phyloP scores from a whole-genome alignment of 2,329 filamentous ascomycete species.

The Ophiostoma australiae region DNA sequence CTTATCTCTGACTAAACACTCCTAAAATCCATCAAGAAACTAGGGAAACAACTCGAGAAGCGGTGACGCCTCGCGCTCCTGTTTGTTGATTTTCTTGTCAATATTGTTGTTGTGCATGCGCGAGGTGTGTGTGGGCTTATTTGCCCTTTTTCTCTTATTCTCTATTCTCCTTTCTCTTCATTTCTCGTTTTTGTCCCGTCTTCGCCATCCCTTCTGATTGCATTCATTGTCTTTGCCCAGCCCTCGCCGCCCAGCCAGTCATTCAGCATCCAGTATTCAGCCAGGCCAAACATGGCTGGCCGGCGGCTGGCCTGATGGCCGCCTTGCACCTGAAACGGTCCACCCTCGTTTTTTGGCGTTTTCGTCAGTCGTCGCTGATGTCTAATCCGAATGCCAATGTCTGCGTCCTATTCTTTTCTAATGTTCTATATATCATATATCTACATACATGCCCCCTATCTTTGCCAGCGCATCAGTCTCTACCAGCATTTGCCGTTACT shows the following conservation, averaged over 20 bases:
- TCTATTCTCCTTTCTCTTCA: neutral
- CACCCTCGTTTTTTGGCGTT: conserved; percentile 14
- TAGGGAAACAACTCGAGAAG: neutral
- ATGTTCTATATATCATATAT: neutral
- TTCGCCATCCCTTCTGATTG: neutral
- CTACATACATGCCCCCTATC: neutral
- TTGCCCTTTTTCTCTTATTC: neutral
- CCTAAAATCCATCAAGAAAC: neutral
- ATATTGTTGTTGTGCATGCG: conserved; percentile 5
- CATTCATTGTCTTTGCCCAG: neutral
- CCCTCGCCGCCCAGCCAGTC: neutral
- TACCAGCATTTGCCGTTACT: neutral
- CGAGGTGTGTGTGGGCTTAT: neutral
- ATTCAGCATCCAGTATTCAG: neutral
- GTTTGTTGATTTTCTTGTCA: neutral
- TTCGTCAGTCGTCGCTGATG: neutral
- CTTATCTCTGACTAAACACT: conserved; percentile 1
- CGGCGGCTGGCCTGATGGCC: conserved; percentile 21
- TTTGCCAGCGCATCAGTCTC: conserved; percentile 10
- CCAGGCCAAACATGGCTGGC: conserved; percentile 4
- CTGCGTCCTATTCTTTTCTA: neutral
- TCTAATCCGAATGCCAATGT: neutral
- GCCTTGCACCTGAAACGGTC: conserved; percentile 24
- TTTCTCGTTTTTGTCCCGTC: too few relatives aligned
- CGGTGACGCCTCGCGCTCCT: conserved; percentile 11